A percentile compares a stretch with the other conserved stretches of the same genome.
Conservation (phyloP, 371 early-diverging fungal genomes). For the Blakeslea trispora region DNA sequence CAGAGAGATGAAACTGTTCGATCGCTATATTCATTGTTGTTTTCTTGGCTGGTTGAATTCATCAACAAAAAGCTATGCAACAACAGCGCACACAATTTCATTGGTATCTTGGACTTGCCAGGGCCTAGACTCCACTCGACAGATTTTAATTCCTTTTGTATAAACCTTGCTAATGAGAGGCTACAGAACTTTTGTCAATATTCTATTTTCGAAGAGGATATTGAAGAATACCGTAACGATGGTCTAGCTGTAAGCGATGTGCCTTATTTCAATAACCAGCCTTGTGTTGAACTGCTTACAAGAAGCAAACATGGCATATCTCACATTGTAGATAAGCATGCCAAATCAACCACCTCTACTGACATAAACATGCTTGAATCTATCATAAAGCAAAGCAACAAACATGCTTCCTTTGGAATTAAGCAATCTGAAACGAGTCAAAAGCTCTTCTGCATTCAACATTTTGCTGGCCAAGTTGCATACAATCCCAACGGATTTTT, state of each 20-base stretch:
- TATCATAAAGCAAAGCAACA: constrained; percentile 42
- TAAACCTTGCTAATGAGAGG: constrained; percentile 87
- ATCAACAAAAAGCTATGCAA: constrained; percentile 83
- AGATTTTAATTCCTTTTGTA: constrained; percentile 54
- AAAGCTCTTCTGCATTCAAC: constrained; percentile 70
- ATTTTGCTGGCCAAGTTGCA: constrained; percentile 75
- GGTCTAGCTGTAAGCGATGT: constrained; percentile 55
- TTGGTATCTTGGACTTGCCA: constrained; percentile 75
- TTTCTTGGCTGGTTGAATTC: constrained; percentile 88
- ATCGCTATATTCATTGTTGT: constrained; percentile 80
- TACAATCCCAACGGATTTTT: constrained; percentile 79
- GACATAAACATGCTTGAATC: constrained; percentile 42
- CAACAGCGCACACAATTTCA: constrained; percentile 63
- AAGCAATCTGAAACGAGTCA: constrained; percentile 30
- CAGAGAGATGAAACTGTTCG: constrained; percentile 83
- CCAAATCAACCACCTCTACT: constrained; percentile 38
- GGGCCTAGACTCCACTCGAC: constrained; percentile 22
- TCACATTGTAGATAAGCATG: constrained; percentile 57
- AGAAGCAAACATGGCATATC: constrained; percentile 56
- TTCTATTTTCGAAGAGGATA: constrained; percentile 67
- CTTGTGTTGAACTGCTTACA: constrained; percentile 55
- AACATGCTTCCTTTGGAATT: constrained; percentile 49
- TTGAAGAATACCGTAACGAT: constrained; percentile 53
- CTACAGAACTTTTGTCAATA: constrained; percentile 68
- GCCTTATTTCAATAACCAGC: constrained; percentile 53